phyloP scores from a whole-genome alignment of 83 land plant genomes.

The Picea engelmannii region DNA sequence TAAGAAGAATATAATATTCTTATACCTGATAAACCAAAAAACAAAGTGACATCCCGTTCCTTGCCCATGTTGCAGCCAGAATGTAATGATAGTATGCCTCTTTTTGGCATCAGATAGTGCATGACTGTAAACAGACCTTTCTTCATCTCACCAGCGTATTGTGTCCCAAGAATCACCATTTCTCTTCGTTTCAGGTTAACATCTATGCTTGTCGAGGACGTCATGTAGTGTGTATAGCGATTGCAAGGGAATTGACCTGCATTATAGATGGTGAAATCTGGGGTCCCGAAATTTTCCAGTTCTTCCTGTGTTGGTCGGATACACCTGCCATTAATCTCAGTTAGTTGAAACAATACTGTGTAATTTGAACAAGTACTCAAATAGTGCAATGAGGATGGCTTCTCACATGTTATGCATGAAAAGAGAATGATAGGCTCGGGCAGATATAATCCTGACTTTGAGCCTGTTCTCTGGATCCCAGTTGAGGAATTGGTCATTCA shows the following conservation, averaged over 20 bases:
- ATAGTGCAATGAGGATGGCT: background rate
- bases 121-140: conserved; percentile 81
- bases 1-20: background rate
- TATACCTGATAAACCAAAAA: conserved; percentile 84
- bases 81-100: conserved; percentile 75
- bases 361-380: too few species aligned
- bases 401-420: conserved; percentile 92
- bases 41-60: conserved; percentile 6
- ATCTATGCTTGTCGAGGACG: conserved; percentile 84
- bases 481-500: conserved; percentile 84
- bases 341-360: too few species aligned
- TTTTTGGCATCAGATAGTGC: conserved; percentile 89
- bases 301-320: conserved; percentile 87
- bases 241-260: conserved; percentile 30
- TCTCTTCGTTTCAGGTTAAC: conserved; percentile 73
- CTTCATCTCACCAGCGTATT: conserved; percentile 71
- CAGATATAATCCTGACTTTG: conserved; percentile 81
- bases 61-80: conserved; percentile 91
- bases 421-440: conserved; percentile 80
- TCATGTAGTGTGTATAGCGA: conserved; percentile 88
- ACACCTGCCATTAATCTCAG: conserved; percentile 49
- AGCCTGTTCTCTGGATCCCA: conserved; percentile 76
- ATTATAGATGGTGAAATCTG: conserved; percentile 8
- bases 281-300: conserved; percentile 78
- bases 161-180: conserved; percentile 65